These are phyloP conservation scores for Scenedesmus sp. DNA, from an alignment of 163 green algal genomes.

Conservation along the genomic window DNA sequence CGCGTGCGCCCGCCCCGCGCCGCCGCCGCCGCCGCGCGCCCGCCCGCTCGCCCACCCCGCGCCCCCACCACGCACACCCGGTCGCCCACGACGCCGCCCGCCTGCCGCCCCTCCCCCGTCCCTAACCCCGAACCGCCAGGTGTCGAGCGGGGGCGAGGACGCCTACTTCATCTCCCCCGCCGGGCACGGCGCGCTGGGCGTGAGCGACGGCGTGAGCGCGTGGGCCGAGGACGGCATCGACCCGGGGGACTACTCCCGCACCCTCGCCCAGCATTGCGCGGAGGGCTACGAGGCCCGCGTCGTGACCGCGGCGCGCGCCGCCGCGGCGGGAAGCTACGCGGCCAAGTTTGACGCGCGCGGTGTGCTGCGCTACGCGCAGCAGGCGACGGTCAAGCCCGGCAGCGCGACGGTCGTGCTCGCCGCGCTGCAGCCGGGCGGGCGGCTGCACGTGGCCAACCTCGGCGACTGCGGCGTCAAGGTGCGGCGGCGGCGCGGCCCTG, in stretches of 20 bases:
- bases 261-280: conserved; percentile 33
- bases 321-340: background rate
- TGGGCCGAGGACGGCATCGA: conserved; percentile 86
- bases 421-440: conserved; percentile 31
- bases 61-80: too few species aligned
- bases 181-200: conserved; percentile 64
- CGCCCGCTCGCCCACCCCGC: too few species aligned
- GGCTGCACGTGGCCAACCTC: conserved; percentile 83
- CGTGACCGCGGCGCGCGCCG: conserved; percentile 7
- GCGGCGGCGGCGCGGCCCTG: conserved; percentile 50
- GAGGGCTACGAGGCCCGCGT: conserved; percentile 31
- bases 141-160: conserved; percentile 85
- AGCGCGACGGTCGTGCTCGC: conserved; percentile 44
- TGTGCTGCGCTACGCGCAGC: conserved; percentile 39
- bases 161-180: conserved; percentile 69
- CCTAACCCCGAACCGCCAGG: too few species aligned
- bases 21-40: too few species aligned
- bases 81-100: too few species aligned
- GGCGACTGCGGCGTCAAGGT: conserved; percentile 91
- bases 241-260: conserved; percentile 67
- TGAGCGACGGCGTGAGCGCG: conserved; percentile 86
- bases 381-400: conserved; percentile 42
- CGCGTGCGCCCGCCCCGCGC: too few species aligned
- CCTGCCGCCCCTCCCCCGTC: too few species aligned
- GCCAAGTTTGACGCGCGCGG: conserved; percentile 32